A percentile compares a stretch with the other conserved stretches of the same genome.
Evolutionary conservation across 495 filamentous ascomycete species (phyloP).

Genomic region (Hypoxylon subgilvum): DNA sequence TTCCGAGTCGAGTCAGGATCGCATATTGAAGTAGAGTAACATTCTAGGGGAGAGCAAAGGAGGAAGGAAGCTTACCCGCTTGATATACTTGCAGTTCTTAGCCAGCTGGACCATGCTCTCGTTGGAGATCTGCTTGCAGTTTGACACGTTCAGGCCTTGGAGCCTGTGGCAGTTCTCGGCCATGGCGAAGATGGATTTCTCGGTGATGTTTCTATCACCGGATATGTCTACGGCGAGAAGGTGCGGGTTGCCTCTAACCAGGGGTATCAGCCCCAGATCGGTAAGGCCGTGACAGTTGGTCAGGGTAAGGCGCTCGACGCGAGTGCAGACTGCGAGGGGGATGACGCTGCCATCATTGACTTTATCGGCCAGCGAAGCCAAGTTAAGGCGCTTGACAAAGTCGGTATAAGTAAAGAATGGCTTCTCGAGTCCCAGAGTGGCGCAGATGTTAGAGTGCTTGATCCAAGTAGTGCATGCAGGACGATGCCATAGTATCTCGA

Average conservation of each 20-base stretch:
- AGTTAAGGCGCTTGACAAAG: conserved; percentile 87
- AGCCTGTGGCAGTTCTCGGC: conserved; percentile 80
- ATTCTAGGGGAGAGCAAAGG: neutral
- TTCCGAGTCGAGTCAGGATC: neutral
- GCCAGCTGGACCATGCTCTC: conserved; percentile 83
- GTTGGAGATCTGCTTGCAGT: conserved; percentile 83
- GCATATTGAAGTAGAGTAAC: neutral
- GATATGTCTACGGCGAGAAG: conserved; percentile 93
- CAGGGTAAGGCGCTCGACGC: conserved; percentile 90
- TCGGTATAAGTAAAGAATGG: conserved; percentile 85
- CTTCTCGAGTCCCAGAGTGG: conserved; percentile 68
- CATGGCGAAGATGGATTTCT: conserved; percentile 78
- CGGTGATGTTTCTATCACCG: conserved; percentile 76
- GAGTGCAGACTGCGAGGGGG: conserved; percentile 82
- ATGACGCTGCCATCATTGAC: conserved; percentile 90
- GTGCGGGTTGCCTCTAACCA: conserved; percentile 79
- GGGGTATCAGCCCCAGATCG: conserved; percentile 77
- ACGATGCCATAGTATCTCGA: conserved; percentile 93
- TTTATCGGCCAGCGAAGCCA: conserved; percentile 73
- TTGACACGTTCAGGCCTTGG: conserved; percentile 92
- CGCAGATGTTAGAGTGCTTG: conserved; percentile 76
- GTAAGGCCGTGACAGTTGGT: conserved; percentile 87
- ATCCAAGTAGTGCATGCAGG: conserved; percentile 86
- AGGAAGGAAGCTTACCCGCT: conserved; percentile 67
- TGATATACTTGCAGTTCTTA: conserved; percentile 81